A percentile compares a stretch with the other conserved stretches of the same genome.
Evolutionary conservation across 331 rosid genomes (phyloP).

Genomic region (Spiraea crenata): DNA sequence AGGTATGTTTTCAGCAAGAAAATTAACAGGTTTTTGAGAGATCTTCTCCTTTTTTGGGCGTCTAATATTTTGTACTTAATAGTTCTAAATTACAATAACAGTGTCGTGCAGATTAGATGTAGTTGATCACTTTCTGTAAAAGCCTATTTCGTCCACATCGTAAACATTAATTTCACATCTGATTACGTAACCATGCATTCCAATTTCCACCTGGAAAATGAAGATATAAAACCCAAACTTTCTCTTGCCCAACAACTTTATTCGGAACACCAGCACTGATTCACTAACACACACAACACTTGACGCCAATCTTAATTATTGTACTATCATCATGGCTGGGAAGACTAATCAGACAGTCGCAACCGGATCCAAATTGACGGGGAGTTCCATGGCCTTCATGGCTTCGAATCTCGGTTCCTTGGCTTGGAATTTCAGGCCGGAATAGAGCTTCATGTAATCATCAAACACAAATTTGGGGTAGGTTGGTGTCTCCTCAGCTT

Average conservation of each 20-base stretch:
- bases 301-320: background rate
- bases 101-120: background rate
- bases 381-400: slow-evolving; percentile 64
- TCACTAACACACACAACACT: background rate
- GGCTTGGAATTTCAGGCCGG: slow-evolving; percentile 81
- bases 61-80: background rate
- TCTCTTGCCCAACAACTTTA: background rate
- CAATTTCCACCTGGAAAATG: background rate
- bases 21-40: too few species aligned
- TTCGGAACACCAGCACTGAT: background rate
- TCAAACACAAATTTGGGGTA: slow-evolving; percentile 93
- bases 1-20: too few species aligned
- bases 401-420: slow-evolving; percentile 96
- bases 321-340: background rate
- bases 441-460: slow-evolving; percentile 92
- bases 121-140: background rate
- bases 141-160: background rate
- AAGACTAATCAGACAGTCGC: slow-evolving; percentile 43
- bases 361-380: slow-evolving; percentile 41
- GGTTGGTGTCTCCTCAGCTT: slow-evolving; percentile 36
- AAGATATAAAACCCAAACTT: background rate
- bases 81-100: background rate
- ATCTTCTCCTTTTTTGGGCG: background rate
- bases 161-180: background rate
- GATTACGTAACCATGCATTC: background rate